A percentile compares a stretch with the other conserved stretches of the same genome.
Conservation (phyloP, 352 stramenopile genomes). For the Achlya hypogyna region DNA sequence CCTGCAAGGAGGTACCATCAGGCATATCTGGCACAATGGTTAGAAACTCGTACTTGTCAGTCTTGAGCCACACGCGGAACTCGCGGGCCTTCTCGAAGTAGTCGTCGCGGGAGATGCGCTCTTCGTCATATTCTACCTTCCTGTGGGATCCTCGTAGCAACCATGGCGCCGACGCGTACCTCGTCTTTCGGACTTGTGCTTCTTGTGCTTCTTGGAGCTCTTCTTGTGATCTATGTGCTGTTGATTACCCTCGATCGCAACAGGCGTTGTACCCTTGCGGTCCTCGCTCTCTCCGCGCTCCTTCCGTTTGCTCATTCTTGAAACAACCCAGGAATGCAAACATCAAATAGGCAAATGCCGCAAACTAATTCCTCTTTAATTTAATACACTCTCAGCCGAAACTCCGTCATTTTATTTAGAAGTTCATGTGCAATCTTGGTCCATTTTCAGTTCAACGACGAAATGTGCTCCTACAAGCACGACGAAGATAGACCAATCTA, state of each 20-base stretch:
- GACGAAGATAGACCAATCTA: too few relatives aligned
- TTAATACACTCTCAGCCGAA: too few relatives aligned
- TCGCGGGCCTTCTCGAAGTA: slow-evolving; percentile 58
- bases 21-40: not conserved
- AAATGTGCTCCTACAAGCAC: too few relatives aligned
- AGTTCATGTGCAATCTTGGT: too few relatives aligned
- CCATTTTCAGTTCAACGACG: too few relatives aligned
- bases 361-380: too few relatives aligned
- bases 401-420: too few relatives aligned
- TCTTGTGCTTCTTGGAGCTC: slow-evolving; percentile 21
- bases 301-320: not conserved
- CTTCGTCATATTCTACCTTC: not conserved
- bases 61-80: slow-evolving; percentile 65
- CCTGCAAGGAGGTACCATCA: slow-evolving; percentile 22
- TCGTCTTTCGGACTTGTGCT: slow-evolving; percentile 7
- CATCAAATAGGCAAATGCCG: too few relatives aligned
- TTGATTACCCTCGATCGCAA: not conserved
- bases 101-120: slow-evolving; percentile 42
- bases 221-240: slow-evolving; percentile 22
- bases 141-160: not conserved
- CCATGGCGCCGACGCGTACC: not conserved
- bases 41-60: slow-evolving; percentile 28
- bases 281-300: not conserved
- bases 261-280: not conserved
- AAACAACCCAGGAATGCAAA: too few relatives aligned